Evolutionary conservation across 2,329 filamentous ascomycete species (phyloP), one percentile per base, ranked within the genome.

Genomic region (Arthrobotrys megalospora): DNA sequence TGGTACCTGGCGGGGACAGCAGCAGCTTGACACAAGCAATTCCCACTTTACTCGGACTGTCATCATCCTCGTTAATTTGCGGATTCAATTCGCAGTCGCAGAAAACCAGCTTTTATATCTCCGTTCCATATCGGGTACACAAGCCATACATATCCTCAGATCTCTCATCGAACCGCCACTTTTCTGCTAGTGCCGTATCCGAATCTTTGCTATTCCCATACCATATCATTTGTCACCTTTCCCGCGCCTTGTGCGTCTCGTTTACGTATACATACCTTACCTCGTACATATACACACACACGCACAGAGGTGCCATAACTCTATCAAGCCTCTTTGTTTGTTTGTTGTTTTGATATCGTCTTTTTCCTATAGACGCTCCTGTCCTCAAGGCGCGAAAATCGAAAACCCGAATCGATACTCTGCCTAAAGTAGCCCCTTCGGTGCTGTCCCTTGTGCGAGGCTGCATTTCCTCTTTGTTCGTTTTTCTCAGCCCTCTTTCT

Each of bases 111-210:
- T 77, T 75, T 68, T 71, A 71, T 77, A 77, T 77, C 52, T 70
- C 73, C 73, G 73, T 50, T 77, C 58, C 58, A 70, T 70, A 77
- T 70, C 73, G 73, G 73, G 55, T 36, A 70, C 66, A 70, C 73
- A 77, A 69, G 50, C 48, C 72, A 72, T 43, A 70, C 72, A 72
- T 43, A 70, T 53, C 52, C 24, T 65, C 58, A 53, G 67, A 69
- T 77, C 73, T 77, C 50, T 48, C 60, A 70, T 70, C 58, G 69
- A 77, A 77, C 60, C 73, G 73, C 66, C 73, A 77, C 73, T 77
- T 77, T 62, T 34, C 52, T 70, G 60, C 65, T 67, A 77, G 73
- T 77, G 73, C 66, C 66, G 50, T 65, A 60, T 53, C 50, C 47
- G 60, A 47, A 43, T 72, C 55, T 60, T 58, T 41, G 45, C 36